These are phyloP conservation scores for Coemansia sp. DNA, from an alignment of 192 early-diverging fungal species.

Conservation along the genomic window DNA sequence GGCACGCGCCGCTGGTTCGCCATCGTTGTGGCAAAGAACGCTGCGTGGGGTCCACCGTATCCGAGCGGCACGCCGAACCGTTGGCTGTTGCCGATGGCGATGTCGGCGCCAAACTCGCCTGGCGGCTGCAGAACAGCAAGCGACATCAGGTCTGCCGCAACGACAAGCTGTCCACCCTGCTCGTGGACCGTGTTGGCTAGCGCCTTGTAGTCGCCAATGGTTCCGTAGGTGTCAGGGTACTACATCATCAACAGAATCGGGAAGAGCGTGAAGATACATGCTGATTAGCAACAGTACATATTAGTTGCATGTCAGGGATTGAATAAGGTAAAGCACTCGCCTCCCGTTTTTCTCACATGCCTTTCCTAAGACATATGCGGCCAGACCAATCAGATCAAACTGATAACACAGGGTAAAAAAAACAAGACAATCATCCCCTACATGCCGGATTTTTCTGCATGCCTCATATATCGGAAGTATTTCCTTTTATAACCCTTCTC, in stretches of 20 bases:
- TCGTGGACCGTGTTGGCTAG: constrained; percentile 79
- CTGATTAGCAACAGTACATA: neutral
- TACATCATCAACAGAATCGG: constrained; percentile 32
- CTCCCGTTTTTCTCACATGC: no score
- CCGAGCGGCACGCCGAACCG: constrained; percentile 99
- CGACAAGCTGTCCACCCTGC: constrained; percentile 82
- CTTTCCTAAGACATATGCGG: no score
- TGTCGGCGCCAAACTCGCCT: constrained; percentile 96
- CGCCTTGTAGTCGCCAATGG: constrained; percentile 77
- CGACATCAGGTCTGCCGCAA: constrained; percentile 92
- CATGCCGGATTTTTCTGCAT: neutral
- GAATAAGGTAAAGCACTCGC: no score
- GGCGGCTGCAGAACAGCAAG: constrained; percentile 89
- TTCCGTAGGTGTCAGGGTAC: constrained; percentile 93
- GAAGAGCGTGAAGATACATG: no score
- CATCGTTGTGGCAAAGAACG: constrained; percentile 94
- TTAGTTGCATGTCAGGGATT: no score
- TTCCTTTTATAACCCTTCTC: neutral
- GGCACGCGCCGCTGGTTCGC: constrained; percentile 94
- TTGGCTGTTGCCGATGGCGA: constrained; percentile 96
- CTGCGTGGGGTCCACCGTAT: constrained; percentile 98
- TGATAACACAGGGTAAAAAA: constrained; percentile 8
- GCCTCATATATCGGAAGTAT: neutral
- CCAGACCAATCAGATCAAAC: constrained; percentile 10
- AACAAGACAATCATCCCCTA: neutral